Percentiles rank a stretch among this genome's conserved stretches.
Evolutionary conservation across 148 eudicot genomes (phyloP).

Genomic region (Pharnaceum exiguum): DNA sequence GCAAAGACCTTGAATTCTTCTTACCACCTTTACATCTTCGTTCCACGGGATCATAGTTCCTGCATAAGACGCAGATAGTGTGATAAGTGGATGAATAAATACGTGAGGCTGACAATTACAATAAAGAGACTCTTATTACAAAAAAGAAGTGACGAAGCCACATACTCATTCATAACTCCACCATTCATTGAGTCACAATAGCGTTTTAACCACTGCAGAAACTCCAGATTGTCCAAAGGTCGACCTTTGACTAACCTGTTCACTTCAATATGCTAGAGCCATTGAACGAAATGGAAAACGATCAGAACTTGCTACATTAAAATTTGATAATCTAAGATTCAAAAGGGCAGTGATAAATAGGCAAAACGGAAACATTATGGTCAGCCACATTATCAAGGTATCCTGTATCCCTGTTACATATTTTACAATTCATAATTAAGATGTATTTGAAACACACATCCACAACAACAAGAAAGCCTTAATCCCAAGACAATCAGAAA

Average conservation of each 20-base stretch:
- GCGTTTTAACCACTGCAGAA: slow-evolving; percentile 94
- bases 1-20: slow-evolving; percentile 62
- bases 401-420: too few relatives aligned
- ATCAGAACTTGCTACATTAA: not conserved
- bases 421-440: too few relatives aligned
- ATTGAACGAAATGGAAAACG: slow-evolving; percentile 4
- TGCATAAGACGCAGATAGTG: slow-evolving; percentile 15
- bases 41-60: slow-evolving; percentile 86
- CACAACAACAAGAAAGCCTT: too few relatives aligned
- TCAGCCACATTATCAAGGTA: too few relatives aligned
- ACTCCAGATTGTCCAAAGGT: slow-evolving; percentile 92
- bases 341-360: too few relatives aligned
- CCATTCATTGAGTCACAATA: slow-evolving; percentile 87
- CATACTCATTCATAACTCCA: slow-evolving; percentile 85
- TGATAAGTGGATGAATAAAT: not conserved
- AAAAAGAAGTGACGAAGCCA: not conserved
- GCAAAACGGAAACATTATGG: too few relatives aligned
- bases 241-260: slow-evolving; percentile 80
- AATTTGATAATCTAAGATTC: not conserved
- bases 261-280: slow-evolving; percentile 80
- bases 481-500: too few relatives aligned
- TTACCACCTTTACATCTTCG: slow-evolving; percentile 74
- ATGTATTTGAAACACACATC: too few relatives aligned
- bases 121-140: not conserved
- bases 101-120: not conserved